Conservation (phyloP, 306 rosid species). For the Myrica gale region DNA sequence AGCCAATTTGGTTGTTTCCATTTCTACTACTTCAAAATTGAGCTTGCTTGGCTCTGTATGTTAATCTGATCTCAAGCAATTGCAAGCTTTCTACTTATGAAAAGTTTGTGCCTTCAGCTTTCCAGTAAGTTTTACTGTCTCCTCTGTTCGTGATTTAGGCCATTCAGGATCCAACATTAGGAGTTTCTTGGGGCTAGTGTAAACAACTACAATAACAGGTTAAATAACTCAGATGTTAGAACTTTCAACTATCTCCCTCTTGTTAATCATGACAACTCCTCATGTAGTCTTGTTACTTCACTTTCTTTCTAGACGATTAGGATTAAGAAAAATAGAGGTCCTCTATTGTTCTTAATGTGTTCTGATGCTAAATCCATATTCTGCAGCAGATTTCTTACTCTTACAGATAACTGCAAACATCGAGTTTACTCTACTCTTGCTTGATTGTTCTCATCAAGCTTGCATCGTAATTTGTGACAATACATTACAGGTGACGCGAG, state of each 20-base stretch:
- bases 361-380: neutral
- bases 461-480: neutral
- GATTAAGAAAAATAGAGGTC: neutral
- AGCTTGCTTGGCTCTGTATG: no score
- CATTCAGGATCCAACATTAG: neutral
- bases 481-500: constrained; percentile 30
- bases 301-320: neutral
- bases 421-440: neutral
- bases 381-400: neutral
- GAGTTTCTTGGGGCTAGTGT: neutral
- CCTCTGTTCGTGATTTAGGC: no score
- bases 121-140: no score
- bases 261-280: neutral
- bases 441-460: neutral
- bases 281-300: neutral
- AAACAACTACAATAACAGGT: neutral
- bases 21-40: no score
- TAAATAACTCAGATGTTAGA: neutral
- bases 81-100: no score
- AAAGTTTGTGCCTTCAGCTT: no score
- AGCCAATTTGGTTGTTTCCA: no score
- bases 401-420: neutral
- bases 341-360: neutral
- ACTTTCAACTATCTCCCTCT: neutral
- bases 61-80: no score